Conservation (phyloP, 2,329 filamentous ascomycete genomes). For the Penicillium janthinellum region DNA sequence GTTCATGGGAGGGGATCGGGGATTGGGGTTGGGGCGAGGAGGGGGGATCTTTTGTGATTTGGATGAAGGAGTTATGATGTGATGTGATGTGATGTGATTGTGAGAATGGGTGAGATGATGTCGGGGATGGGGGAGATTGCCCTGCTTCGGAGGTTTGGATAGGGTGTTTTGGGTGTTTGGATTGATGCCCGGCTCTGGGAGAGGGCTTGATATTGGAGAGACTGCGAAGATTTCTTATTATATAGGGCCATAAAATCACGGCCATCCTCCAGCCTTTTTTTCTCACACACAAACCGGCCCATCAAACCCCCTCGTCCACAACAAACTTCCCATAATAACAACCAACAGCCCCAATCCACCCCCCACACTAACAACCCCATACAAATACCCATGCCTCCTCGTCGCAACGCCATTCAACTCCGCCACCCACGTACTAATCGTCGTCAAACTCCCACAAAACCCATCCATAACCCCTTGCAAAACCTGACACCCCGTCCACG, state of each 20-base stretch:
- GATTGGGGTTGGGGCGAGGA: not conserved
- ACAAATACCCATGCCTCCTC: conserved; percentile 62
- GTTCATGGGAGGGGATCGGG: conserved; percentile 13
- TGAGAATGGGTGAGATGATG: too few relatives aligned
- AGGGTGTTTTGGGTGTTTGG: too few relatives aligned
- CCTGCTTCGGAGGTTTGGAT: too few relatives aligned
- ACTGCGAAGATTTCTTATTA: not conserved
- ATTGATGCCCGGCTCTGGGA: too few relatives aligned
- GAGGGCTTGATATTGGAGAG: too few relatives aligned
- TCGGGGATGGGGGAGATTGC: too few relatives aligned
- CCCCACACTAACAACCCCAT: conserved; percentile 52
- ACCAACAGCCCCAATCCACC: conserved; percentile 53
- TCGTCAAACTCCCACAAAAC: conserved; percentile 68
- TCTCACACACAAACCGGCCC: conserved; percentile 34
- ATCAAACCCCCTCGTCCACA: conserved; percentile 52
- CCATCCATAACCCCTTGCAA: conserved; percentile 68
- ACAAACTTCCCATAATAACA: conserved; percentile 58
- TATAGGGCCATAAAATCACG: not conserved
- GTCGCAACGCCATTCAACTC: conserved; percentile 59
- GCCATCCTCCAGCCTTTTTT: too few relatives aligned
- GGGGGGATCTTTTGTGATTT: not conserved
- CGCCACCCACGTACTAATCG: conserved; percentile 67
- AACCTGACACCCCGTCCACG: conserved; percentile 63
- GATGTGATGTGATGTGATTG: not conserved
- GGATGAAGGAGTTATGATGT: not conserved